A percentile compares a stretch with the other conserved stretches of the same genome.
phyloP scores from a whole-genome alignment of 2,329 filamentous ascomycete species.

The Penicillium sp. region DNA sequence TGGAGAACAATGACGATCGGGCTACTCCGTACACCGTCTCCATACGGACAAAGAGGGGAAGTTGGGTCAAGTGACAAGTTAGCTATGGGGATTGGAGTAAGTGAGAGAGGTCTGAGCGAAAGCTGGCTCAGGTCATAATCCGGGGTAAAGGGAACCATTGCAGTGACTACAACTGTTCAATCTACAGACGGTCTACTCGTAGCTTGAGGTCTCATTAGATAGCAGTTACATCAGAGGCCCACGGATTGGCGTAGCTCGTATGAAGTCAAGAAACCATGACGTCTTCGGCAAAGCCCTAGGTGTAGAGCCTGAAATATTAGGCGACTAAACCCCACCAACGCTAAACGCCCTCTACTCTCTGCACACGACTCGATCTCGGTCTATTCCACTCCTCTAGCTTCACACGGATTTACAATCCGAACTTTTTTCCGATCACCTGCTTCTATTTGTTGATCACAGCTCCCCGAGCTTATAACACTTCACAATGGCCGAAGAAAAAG shows the following conservation, averaged over 20 bases:
- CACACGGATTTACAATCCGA: slow-evolving; percentile 23
- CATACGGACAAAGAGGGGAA: background rate
- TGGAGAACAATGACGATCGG: background rate
- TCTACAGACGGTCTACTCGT: background rate
- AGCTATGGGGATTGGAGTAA: background rate
- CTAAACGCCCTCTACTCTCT: slow-evolving; percentile 26
- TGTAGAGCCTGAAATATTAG: slow-evolving; percentile 17
- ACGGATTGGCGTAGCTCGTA: background rate
- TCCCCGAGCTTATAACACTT: slow-evolving; percentile 28
- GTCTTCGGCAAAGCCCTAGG: slow-evolving; percentile 28
- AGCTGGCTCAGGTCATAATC: background rate
- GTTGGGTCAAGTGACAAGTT: slow-evolving; percentile 7
- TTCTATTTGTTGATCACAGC: slow-evolving; percentile 19
- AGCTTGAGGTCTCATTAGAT: background rate
- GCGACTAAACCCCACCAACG: slow-evolving; percentile 28
- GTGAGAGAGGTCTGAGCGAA: slow-evolving; percentile 6
- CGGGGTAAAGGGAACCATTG: background rate
- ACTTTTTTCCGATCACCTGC: slow-evolving; percentile 16
- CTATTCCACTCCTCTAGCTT: slow-evolving; percentile 25
- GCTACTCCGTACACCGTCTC: background rate
- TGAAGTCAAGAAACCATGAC: slow-evolving; percentile 20
- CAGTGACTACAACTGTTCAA: background rate
- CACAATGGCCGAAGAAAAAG: slow-evolving; percentile 44
- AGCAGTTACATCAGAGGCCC: background rate
- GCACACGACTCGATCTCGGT: slow-evolving; percentile 33